A percentile compares a stretch with the other conserved stretches of the same genome.
phyloP scores from a whole-genome alignment of 768 basidiomycete species.

The Lentinus tigrinus region DNA sequence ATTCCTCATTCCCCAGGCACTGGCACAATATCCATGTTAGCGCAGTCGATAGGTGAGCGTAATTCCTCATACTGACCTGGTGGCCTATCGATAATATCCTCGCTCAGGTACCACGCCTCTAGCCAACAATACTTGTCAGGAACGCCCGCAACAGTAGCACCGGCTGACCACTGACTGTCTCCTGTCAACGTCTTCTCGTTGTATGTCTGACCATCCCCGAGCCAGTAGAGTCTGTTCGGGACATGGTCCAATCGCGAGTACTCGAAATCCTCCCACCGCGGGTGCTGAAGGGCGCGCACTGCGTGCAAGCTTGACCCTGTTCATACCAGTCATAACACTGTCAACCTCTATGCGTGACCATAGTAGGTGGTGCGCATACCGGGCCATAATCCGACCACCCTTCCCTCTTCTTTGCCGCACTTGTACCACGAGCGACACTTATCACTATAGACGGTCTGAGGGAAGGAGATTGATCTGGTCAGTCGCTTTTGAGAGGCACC shows the following conservation, averaged over 20 bases:
- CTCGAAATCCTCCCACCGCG: slow-evolving; percentile 62
- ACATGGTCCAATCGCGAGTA: slow-evolving; percentile 45
- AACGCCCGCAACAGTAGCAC: neutral
- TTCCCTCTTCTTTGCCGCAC: slow-evolving; percentile 52
- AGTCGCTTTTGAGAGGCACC: neutral
- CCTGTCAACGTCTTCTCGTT: slow-evolving; percentile 43
- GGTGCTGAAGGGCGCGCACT: slow-evolving; percentile 41
- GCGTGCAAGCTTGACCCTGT: slow-evolving; percentile 52
- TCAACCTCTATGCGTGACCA: neutral
- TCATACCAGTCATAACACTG: neutral
- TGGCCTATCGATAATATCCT: slow-evolving; percentile 16
- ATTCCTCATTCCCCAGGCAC: too few species aligned
- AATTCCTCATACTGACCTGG: slow-evolving; percentile 9
- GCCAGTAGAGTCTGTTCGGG: slow-evolving; percentile 53
- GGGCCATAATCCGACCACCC: slow-evolving; percentile 60
- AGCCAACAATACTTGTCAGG: neutral
- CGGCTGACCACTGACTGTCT: slow-evolving; percentile 19
- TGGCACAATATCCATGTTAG: too few species aligned
- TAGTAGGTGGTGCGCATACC: too few species aligned
- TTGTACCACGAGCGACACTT: slow-evolving; percentile 67
- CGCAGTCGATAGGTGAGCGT: too few species aligned
- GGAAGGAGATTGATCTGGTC: neutral
- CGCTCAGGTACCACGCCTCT: slow-evolving; percentile 24
- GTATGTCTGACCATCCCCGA: slow-evolving; percentile 56
- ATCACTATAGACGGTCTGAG: slow-evolving; percentile 54